Evolutionary conservation across 345 rosid species (phyloP).

Genomic region (Citrus australasica): DNA sequence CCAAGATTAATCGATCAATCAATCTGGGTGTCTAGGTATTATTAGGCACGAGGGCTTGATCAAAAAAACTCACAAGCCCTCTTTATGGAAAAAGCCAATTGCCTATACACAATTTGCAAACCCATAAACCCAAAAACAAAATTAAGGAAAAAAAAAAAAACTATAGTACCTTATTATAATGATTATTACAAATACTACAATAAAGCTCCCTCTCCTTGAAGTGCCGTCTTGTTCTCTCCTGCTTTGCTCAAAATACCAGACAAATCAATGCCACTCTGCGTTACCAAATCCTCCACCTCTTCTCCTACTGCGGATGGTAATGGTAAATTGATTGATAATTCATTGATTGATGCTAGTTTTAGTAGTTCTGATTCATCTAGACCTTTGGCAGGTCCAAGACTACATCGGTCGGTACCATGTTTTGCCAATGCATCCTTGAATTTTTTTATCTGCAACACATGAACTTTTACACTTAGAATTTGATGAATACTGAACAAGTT

Average conservation of each 20-base stretch:
- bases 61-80: background rate
- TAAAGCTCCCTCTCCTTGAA: conserved; percentile 13
- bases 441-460: conserved; percentile 52
- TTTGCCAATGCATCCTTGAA: conserved; percentile 63
- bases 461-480: background rate
- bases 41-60: background rate
- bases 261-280: conserved; percentile 9
- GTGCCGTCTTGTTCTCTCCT: background rate
- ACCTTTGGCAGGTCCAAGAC: conserved; percentile 52
- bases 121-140: background rate
- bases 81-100: background rate
- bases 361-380: conserved; percentile 41
- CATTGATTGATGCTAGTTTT: conserved; percentile 29
- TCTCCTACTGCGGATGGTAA: background rate
- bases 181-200: background rate
- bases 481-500: too few relatives aligned
- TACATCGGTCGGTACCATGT: conserved; percentile 38
- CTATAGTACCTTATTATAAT: background rate
- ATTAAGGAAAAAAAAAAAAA: background rate
- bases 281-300: conserved; percentile 13
- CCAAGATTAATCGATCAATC: background rate
- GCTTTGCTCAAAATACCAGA: conserved; percentile 9
- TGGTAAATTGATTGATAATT: conserved; percentile 16
- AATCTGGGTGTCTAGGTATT: background rate
- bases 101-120: background rate